phyloP scores from a whole-genome alignment of 768 basidiomycete genomes.

The Rhodosporidiobolus sp. region DNA sequence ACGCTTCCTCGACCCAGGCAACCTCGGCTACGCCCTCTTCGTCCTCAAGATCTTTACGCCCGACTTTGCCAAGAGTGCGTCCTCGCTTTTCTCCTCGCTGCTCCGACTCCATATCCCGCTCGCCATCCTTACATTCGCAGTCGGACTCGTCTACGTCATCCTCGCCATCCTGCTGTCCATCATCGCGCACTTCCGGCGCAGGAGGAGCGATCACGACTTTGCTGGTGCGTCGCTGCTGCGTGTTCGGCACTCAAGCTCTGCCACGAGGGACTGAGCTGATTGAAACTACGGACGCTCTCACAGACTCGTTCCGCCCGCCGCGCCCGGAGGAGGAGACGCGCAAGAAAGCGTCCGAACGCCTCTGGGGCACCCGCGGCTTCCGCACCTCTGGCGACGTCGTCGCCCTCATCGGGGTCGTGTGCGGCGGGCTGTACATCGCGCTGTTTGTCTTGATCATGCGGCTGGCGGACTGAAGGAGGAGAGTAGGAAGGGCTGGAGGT shows the following conservation, averaged over 20 bases:
- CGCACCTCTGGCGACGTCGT: slow-evolving; percentile 72
- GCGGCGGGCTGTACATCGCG: slow-evolving; percentile 63
- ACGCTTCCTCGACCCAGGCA: slow-evolving; percentile 44
- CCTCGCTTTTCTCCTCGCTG: no score
- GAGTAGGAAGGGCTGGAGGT: no score
- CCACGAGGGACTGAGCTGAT: no score
- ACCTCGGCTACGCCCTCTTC: slow-evolving; percentile 68
- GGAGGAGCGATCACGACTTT: slow-evolving; percentile 71
- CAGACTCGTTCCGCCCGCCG: slow-evolving; percentile 1
- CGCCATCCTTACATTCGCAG: slow-evolving; percentile 15
- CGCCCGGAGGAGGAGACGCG: no score
- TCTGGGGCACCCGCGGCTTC: slow-evolving; percentile 71
- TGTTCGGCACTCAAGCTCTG: slow-evolving; percentile 39
- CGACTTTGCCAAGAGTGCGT: slow-evolving; percentile 69
- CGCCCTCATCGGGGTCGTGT: slow-evolving; percentile 60
- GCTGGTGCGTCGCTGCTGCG: slow-evolving; percentile 64
- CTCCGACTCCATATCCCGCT: neutral
- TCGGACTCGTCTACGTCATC: slow-evolving; percentile 47
- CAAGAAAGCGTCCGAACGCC: slow-evolving; percentile 53
- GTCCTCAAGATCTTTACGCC: slow-evolving; percentile 75
- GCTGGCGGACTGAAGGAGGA: slow-evolving; percentile 48
- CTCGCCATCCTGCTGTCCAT: slow-evolving; percentile 62
- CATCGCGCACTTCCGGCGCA: slow-evolving; percentile 60
- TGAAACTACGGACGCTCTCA: no score
- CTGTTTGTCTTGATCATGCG: slow-evolving; percentile 63